phyloP scores from a whole-genome alignment of 1,284 basidiomycete genomes.

The Puccinia triticina region DNA sequence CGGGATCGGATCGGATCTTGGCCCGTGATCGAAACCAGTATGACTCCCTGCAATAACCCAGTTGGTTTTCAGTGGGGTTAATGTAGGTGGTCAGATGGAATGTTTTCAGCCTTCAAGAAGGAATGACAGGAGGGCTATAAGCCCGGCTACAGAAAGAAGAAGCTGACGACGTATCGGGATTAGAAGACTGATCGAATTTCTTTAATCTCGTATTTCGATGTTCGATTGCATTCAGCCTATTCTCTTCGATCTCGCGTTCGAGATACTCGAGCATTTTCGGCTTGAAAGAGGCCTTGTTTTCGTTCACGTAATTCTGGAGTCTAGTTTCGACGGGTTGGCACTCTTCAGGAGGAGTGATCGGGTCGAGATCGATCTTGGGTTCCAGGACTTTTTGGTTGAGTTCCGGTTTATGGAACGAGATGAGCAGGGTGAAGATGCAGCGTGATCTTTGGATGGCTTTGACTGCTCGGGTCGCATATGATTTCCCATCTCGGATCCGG shows the following conservation, averaged over 20 bases:
- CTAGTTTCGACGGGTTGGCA: conserved; percentile 29
- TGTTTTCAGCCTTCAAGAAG: not conserved
- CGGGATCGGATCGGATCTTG: conserved; percentile 41
- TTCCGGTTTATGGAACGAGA: conserved; percentile 82
- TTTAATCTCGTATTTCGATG: conserved; percentile 18
- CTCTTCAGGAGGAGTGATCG: conserved; percentile 18
- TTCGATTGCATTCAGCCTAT: conserved; percentile 43
- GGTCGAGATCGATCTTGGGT: conserved; percentile 12
- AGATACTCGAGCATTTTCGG: conserved; percentile 38
- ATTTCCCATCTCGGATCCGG: conserved; percentile 74
- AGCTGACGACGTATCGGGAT: conserved; percentile 27
- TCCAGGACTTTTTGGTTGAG: conserved; percentile 68
- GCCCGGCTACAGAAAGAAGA: not conserved
- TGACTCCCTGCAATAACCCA: not conserved
- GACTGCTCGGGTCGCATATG: conserved; percentile 74
- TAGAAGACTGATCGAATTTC: not conserved
- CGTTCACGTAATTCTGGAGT: conserved; percentile 28
- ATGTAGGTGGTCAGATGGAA: conserved; percentile 21
- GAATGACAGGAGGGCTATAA: not conserved
- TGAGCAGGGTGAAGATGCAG: conserved; percentile 78
- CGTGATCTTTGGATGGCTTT: conserved; percentile 75
- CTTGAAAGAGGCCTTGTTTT: conserved; percentile 9
- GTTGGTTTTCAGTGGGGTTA: not conserved
- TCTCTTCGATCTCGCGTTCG: conserved; percentile 39
- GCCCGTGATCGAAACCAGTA: conserved; percentile 42